Percentiles rank a stretch among this genome's conserved stretches.
phyloP scores from a whole-genome alignment of 2,329 filamentous ascomycete genomes.

The Hymenoscyphus infarciens region DNA sequence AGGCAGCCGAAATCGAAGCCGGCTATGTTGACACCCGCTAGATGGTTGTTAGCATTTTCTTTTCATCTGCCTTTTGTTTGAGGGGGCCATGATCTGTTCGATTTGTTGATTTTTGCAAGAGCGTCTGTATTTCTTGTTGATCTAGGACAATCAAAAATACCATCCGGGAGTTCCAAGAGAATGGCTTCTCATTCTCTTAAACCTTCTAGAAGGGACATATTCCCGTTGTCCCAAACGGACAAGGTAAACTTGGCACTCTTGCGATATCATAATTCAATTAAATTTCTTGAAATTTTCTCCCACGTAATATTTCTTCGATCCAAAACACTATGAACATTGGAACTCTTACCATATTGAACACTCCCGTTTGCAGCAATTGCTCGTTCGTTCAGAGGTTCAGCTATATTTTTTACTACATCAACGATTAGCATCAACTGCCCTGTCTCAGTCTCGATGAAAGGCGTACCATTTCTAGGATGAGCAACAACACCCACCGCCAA shows the following conservation, averaged over 20 bases:
- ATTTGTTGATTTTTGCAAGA: no score
- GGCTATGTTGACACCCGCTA: slow-evolving; percentile 30
- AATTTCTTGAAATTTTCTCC: no score
- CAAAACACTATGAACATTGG: no score
- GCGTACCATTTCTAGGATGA: slow-evolving; percentile 9
- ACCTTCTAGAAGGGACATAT: no score
- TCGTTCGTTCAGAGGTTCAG: neutral
- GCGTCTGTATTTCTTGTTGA: no score
- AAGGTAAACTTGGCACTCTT: no score
- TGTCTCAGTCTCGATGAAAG: neutral
- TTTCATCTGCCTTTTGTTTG: neutral
- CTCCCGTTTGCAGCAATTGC: slow-evolving; percentile 15
- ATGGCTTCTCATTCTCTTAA: no score
- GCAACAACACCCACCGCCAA: slow-evolving; percentile 11
- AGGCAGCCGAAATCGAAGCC: slow-evolving; percentile 48
- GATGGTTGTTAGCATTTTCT: neutral
- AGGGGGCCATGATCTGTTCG: neutral
- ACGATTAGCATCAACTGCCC: neutral
- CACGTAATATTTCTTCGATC: no score
- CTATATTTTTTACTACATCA: neutral
- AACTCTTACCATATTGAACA: slow-evolving; percentile 26
- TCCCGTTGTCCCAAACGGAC: no score
- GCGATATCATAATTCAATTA: no score
- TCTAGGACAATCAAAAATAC: no score
- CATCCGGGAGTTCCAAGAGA: no score